phyloP scores from a whole-genome alignment of 768 basidiomycete genomes.

The Suillus spraguei region DNA sequence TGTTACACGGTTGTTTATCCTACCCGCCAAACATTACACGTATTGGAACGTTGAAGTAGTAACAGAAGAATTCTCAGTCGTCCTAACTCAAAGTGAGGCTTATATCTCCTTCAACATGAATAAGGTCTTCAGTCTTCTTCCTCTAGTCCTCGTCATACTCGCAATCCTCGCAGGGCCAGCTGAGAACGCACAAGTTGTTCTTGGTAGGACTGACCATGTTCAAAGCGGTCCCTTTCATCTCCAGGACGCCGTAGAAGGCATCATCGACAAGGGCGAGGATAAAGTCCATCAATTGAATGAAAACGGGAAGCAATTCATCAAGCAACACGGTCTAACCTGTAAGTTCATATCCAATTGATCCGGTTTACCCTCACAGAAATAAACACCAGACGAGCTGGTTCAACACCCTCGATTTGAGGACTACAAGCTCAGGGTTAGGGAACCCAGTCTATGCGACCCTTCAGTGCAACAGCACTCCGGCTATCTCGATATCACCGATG shows the following conservation, averaged over 20 bases:
- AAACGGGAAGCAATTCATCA: too few relatives aligned
- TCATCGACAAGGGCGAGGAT: too few relatives aligned
- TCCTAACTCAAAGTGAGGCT: background rate
- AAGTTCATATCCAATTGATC: too few relatives aligned
- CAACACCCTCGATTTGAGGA: conserved; percentile 52
- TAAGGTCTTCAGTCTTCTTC: conserved; percentile 39
- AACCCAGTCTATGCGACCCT: conserved; percentile 77
- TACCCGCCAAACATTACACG: background rate
- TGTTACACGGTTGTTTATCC: background rate
- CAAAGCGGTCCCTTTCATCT: conserved; percentile 34
- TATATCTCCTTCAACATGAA: conserved; percentile 29
- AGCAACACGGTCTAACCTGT: too few relatives aligned
- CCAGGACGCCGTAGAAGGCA: conserved; percentile 40
- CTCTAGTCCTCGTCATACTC: conserved; percentile 35
- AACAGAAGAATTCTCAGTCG: background rate
- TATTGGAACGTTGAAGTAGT: too few relatives aligned
- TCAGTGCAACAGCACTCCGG: conserved; percentile 75
- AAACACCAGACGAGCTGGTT: too few relatives aligned
- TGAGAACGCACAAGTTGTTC: conserved; percentile 47
- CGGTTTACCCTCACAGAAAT: too few relatives aligned
- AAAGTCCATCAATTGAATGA: too few relatives aligned
- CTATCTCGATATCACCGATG: conserved; percentile 78
- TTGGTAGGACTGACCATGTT: conserved; percentile 34
- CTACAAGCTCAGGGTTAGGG: conserved; percentile 62
- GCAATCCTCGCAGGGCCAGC: conserved; percentile 41